A percentile compares a stretch with the other conserved stretches of the same genome.
Conservation (phyloP, 306 rosid species). For the Medicago ruthenica region DNA sequence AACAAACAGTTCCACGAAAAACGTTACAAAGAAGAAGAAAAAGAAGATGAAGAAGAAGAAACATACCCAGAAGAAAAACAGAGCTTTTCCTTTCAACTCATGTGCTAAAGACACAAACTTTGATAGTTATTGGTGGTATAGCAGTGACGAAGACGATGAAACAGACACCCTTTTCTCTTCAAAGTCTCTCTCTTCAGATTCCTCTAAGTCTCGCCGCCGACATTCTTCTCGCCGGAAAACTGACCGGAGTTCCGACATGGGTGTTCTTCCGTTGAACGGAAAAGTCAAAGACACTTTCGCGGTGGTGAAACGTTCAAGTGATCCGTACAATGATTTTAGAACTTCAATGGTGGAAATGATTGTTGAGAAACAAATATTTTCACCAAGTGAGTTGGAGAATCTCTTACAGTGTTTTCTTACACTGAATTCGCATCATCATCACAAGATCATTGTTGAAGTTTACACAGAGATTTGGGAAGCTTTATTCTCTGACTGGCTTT, state of each 20-base stretch:
- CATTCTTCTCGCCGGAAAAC: constrained; percentile 41
- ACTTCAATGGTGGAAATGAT: constrained; percentile 96
- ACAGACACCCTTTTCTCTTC: constrained; percentile 85
- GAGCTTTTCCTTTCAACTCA: constrained; percentile 50
- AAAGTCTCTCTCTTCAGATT: constrained; percentile 72
- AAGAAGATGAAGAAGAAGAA: constrained; percentile 47
- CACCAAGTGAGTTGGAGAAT: constrained; percentile 72
- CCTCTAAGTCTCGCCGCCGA: constrained; percentile 60
- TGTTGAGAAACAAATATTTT: constrained; percentile 86
- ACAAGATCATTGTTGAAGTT: constrained; percentile 77
- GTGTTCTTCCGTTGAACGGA: constrained; percentile 63
- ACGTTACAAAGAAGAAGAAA: constrained; percentile 1
- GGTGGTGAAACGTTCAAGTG: constrained; percentile 89
- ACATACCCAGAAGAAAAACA: constrained; percentile 44
- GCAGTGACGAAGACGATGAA: constrained; percentile 81
- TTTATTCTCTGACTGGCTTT: constrained; percentile 73
- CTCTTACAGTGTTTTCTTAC: constrained; percentile 89
- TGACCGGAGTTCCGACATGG: constrained; percentile 58
- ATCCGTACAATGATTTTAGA: constrained; percentile 91
- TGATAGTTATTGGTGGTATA: constrained; percentile 73
- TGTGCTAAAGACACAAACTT: constrained; percentile 59
- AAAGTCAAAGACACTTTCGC: constrained; percentile 89
- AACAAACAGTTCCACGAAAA: constrained; percentile 13
- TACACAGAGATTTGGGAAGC: constrained; percentile 95
- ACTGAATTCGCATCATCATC: constrained; percentile 76